Base-by-base conservation (phyloP, 1,284 basidiomycete species). In the Volvariella surrecta region DNA sequence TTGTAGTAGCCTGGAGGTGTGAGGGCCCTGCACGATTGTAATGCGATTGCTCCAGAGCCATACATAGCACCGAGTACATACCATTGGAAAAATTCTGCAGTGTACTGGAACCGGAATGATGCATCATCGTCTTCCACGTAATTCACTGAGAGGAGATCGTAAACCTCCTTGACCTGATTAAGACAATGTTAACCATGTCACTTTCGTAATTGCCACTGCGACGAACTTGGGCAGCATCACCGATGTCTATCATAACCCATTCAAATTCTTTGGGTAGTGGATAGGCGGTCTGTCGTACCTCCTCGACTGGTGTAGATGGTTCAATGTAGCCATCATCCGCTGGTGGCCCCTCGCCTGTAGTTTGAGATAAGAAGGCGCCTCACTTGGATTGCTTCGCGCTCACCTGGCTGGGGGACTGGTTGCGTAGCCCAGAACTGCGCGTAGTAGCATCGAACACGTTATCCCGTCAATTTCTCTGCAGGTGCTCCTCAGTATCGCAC, bases 41-140 rank as follows among this genome's bases (percentile, higher is more conserved):
- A n/a, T n/a, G n/a, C n/a, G n/a, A n/a, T n/a, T n/a, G n/a, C n/a
- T n/a, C n/a, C n/a, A n/a, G n/a, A n/a, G n/a, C n/a, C n/a, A n/a
- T n/a, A n/a, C n/a, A n/a, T n/a, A n/a, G n/a, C n/a, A n/a, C n/a
- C n/a, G n/a, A n/a, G 44, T 3, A 45, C 66, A 38, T 53, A 90
- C 96, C 96, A 99, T 59, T 85, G 72, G 39, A 99, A 67, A 62
- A 99, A 99, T 61, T 97, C 92, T 3, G 92, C 82, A 35, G 84
- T 89, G 59, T 99, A 99, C 57, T 91, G 83, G 73, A 99, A 98
- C 20, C 96, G 81, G 73, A 99, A 96, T 21, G 88, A 80, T 4
- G 94, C 93, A 45, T 94, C 88, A 54, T 92, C 87, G 59, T 99
- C 96, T 63, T 99, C 96, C 39, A 99, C 94, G 54, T 99, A 99